Conservation (phyloP, 192 early-diverging fungal genomes). For the Allomyces macrogynus region DNA sequence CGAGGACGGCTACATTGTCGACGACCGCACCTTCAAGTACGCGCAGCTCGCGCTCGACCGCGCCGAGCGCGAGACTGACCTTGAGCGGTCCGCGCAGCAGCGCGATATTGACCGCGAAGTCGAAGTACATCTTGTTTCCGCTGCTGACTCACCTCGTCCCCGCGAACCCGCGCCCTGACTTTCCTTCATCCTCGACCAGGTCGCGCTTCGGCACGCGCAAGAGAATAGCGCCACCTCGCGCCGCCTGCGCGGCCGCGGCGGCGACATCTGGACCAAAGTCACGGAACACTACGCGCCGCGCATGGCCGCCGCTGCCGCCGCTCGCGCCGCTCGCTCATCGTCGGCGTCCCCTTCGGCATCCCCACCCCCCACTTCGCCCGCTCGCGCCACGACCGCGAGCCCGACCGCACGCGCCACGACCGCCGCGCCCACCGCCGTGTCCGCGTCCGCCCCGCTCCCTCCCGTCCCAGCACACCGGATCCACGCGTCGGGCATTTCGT, state of each 20-base stretch:
- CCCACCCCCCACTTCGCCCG: not conserved
- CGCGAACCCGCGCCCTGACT: not conserved
- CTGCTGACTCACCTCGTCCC: not conserved
- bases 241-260: not conserved
- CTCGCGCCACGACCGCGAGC: not conserved
- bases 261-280: too few relatives aligned
- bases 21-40: conserved; percentile 24
- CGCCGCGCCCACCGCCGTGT: too few relatives aligned
- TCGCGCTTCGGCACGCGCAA: not conserved
- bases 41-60: conserved; percentile 24
- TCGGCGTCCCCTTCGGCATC: not conserved
- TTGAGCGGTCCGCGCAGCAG: conserved; percentile 17
- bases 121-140: conserved; percentile 16
- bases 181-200: not conserved
- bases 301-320: not conserved
- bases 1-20: conserved; percentile 20
- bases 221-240: not conserved
- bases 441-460: not conserved
- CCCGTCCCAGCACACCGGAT: not conserved
- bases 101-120: conserved; percentile 27
- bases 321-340: not conserved
- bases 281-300: not conserved
- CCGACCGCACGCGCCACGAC: not conserved
- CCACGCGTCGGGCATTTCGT: not conserved
- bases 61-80: conserved; percentile 13